Base-by-base conservation (phyloP, 1,284 basidiomycete species). In the Sporisorium graminicola region DNA sequence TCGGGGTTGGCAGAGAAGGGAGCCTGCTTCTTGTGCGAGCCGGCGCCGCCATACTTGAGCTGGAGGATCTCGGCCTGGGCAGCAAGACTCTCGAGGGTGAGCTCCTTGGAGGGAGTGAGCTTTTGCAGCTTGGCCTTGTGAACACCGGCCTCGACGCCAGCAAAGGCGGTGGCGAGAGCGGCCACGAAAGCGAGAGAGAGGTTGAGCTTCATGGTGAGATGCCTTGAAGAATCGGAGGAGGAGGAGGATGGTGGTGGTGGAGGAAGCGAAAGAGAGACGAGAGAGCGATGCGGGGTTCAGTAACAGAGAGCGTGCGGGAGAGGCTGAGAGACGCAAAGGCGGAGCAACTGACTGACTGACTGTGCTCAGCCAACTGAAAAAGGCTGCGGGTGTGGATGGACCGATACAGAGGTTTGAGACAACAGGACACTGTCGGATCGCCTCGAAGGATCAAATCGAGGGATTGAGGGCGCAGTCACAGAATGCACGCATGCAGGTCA, bases 221-320 rank as follows among this genome's bases (percentile, higher is more conserved):
- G 40, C 26, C 20, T 37, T 50, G 51, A 26, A 27, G 33, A 13
- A 13, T 24, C n/a, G n/a, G n/a, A 33, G 33, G 16, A 13, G 50
- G 27, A 46, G 22, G 49, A 24, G 29, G 86, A 73, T 92, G 86
- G 5, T 88, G 86, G 35, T 87, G 85, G 76, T 91, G 89, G 89
- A 86, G 91, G 87, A 83, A 90, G 90, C 92, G 93, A 93, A 93
- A 93, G 88, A 86, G 90, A 85, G 70, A n/a, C 26, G 74, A 14
- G 58, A 56, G 13, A 47, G 35, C 22, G 56, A 46, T 26, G 65
- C 54, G 65, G 58, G 59, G 61, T 58, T 51, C 18, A 44, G 27
- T 5, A 20, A n/a, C 18, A 43, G 49, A n/a, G 5, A 49, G 24
- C 29, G 29, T 31, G 29, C 29, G 29, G 5, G 29, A 31, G 29